These are phyloP conservation scores for Candida arabinofermentans DNA, from an alignment of 805 yeast species.

Conservation along the genomic window DNA sequence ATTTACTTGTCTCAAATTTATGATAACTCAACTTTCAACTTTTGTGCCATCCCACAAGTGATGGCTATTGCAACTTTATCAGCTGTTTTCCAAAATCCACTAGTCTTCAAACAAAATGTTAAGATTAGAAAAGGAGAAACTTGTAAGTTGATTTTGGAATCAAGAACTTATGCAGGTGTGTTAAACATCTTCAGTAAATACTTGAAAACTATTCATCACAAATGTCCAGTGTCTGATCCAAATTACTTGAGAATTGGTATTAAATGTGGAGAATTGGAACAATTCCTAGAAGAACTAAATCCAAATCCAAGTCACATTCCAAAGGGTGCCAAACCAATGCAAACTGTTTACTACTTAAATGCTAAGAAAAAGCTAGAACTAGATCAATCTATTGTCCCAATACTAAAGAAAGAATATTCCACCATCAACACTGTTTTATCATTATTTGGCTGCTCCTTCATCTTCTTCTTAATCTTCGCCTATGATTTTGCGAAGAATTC, in stretches of 20 bases:
- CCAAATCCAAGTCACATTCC: constrained; percentile 56
- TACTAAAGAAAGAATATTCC: constrained; percentile 16
- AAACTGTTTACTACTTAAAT: constrained; percentile 45
- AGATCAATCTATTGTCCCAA: constrained; percentile 23
- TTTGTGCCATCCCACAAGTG: constrained; percentile 97
- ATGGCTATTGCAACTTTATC: constrained; percentile 97
- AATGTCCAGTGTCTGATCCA: constrained; percentile 78
- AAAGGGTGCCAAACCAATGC: constrained; percentile 41
- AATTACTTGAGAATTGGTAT: constrained; percentile 80
- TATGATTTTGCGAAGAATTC: constrained; percentile 1
- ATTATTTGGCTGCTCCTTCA: constrained; percentile 19
- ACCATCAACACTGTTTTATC: constrained; percentile 13
- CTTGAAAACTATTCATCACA: constrained; percentile 70
- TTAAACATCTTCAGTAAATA: constrained; percentile 73
- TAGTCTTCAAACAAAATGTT: constrained; percentile 65
- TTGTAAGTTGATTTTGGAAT: constrained; percentile 64
- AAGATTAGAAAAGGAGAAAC: constrained; percentile 92
- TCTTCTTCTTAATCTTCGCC: constrained; percentile 11
- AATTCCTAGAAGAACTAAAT: constrained; percentile 74
- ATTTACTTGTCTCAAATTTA: constrained; percentile 68
- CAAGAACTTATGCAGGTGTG: constrained; percentile 73
- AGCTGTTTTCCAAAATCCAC: constrained; percentile 74
- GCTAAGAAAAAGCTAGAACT: constrained; percentile 40
- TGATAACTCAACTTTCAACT: constrained; percentile 81
- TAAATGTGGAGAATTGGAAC: constrained; percentile 84